Evolutionary conservation across 2,329 filamentous ascomycete genomes (phyloP).

Genomic region (Fusarium goolgardi): DNA sequence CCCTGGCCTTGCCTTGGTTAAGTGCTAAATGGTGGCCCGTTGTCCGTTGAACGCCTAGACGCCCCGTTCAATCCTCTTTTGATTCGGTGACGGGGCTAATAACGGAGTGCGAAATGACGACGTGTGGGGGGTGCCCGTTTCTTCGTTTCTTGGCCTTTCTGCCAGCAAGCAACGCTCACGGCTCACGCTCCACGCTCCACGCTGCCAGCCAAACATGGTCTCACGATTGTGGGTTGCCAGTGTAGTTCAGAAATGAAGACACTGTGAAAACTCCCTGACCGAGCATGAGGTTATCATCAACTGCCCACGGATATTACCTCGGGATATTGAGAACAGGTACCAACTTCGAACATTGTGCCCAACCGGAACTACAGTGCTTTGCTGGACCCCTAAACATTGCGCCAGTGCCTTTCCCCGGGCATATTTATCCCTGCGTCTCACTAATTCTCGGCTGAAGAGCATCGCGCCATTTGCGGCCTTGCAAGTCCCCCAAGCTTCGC

Average conservation of each 20-base stretch:
- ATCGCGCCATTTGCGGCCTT: constrained; percentile 41
- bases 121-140: constrained; percentile 44
- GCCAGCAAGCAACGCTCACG: constrained; percentile 36
- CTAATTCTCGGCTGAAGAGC: constrained; percentile 39
- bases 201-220: constrained; percentile 30
- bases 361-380: not conserved
- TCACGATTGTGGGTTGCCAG: constrained; percentile 45
- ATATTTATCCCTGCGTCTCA: constrained; percentile 22
- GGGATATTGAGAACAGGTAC: not conserved
- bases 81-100: constrained; percentile 47
- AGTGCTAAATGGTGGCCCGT: constrained; percentile 27
- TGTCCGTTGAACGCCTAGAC: constrained; percentile 43
- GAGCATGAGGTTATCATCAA: constrained; percentile 25
- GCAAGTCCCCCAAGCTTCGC: constrained; percentile 27
- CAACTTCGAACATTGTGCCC: not conserved
- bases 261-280: constrained; percentile 41
- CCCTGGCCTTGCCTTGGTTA: constrained; percentile 30
- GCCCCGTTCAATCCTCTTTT: constrained; percentile 40
- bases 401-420: constrained; percentile 16
- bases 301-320: not conserved
- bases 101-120: constrained; percentile 48
- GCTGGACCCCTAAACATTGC: constrained; percentile 9
- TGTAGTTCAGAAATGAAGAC: constrained; percentile 35
- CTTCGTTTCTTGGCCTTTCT: constrained; percentile 37
- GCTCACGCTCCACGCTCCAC: constrained; percentile 30